Percentiles rank a stretch among this genome's conserved stretches.
Evolutionary conservation across 345 rosid genomes (phyloP).

Genomic region (Eutrema yunnanense): DNA sequence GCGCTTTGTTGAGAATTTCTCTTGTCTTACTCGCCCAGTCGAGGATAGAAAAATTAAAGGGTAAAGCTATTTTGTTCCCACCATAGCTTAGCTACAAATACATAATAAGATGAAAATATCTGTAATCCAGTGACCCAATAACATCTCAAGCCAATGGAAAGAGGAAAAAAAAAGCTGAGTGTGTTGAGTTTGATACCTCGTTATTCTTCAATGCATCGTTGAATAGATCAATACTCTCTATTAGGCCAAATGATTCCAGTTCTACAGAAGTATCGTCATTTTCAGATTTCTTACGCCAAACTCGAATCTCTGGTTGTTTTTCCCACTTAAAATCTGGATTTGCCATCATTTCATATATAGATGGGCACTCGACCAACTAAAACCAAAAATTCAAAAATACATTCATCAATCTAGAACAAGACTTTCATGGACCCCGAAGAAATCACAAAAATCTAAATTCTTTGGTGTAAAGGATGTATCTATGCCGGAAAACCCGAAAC

Average conservation of each 20-base stretch:
- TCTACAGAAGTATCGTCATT: constrained; percentile 39
- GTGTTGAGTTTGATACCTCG: constrained; percentile 43
- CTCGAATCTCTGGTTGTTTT: constrained; percentile 59
- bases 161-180: neutral
- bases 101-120: neutral
- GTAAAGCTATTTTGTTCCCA: constrained; percentile 61
- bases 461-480: neutral
- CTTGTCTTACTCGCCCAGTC: constrained; percentile 74
- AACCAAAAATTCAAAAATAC: neutral
- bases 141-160: neutral
- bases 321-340: constrained; percentile 74
- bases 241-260: constrained; percentile 51
- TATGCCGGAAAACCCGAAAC: neutral
- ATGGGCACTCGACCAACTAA: constrained; percentile 84
- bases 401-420: constrained; percentile 5
- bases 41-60: constrained; percentile 65
- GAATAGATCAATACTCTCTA: constrained; percentile 51
- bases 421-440: neutral
- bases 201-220: constrained; percentile 66
- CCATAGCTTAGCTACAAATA: constrained; percentile 47
- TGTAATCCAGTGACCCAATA: neutral
- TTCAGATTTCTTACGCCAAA: constrained; percentile 56
- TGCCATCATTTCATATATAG: constrained; percentile 85
- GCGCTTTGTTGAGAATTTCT: constrained; percentile 42
- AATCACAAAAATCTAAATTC: neutral